Percentiles rank a stretch among this genome's conserved stretches.
Evolutionary conservation across 129 eudicot genomes (phyloP).

Genomic region (Cynara cardunculus): DNA sequence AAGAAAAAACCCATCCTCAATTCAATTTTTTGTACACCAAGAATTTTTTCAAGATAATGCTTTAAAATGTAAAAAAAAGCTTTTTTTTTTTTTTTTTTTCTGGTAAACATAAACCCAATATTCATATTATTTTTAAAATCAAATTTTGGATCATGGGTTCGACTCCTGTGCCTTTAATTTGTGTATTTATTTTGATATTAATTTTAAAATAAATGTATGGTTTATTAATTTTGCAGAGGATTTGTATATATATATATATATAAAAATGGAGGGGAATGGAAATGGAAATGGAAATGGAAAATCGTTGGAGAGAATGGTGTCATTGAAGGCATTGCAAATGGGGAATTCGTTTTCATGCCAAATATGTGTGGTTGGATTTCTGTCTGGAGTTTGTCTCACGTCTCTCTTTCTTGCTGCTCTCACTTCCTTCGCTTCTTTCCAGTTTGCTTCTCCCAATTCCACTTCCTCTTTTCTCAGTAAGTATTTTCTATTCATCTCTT

Average conservation of each 20-base stretch:
- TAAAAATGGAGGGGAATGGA: conserved; percentile 34
- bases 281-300: conserved; percentile 39
- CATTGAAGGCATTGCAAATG: conserved; percentile 79
- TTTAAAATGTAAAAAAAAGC: background rate
- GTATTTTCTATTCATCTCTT: conserved; percentile 12
- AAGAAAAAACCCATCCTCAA: background rate
- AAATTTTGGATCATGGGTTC: background rate
- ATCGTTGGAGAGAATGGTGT: conserved; percentile 76
- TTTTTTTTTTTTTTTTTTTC: background rate
- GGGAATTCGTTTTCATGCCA: conserved; percentile 85
- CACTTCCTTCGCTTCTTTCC: conserved; percentile 62
- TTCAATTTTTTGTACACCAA: background rate
- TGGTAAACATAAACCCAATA: background rate
- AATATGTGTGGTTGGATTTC: conserved; percentile 86
- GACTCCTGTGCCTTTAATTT: background rate
- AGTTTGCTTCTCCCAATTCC: conserved; percentile 35
- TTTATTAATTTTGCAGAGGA: background rate
- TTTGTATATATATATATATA: too few relatives aligned
- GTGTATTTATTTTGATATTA: background rate
- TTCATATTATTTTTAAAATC: background rate
- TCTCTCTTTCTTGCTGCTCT: conserved; percentile 86
- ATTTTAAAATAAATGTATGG: background rate
- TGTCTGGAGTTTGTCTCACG: conserved; percentile 79
- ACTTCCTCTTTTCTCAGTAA: conserved; percentile 45
- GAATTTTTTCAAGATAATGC: background rate